phyloP scores from a whole-genome alignment of 306 rosid genomes.

The Trifolium pratense region DNA sequence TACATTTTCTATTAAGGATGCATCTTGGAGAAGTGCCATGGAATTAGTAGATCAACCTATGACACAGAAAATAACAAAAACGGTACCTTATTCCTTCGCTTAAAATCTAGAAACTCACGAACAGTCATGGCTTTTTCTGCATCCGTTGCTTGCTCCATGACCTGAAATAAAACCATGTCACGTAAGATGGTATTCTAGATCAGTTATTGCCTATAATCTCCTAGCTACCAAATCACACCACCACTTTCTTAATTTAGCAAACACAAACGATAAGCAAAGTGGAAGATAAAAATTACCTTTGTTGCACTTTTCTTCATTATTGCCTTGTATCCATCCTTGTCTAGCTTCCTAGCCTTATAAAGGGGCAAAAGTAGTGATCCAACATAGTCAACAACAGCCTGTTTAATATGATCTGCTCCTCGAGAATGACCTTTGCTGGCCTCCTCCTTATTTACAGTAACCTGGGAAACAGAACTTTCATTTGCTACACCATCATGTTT shows the following conservation, averaged over 20 bases:
- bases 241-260: conserved; percentile 30
- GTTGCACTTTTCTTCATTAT: conserved; percentile 99
- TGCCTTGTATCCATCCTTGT: conserved; percentile 95
- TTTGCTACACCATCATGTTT: conserved; percentile 74
- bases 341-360: conserved; percentile 92
- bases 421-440: conserved; percentile 60
- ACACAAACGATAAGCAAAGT: conserved; percentile 34
- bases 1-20: conserved; percentile 21
- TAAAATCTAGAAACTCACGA: conserved; percentile 87
- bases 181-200: conserved; percentile 26
- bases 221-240: conserved; percentile 29
- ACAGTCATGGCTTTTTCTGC: conserved; percentile 91
- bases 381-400: conserved; percentile 98
- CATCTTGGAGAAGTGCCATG: conserved; percentile 4
- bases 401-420: conserved; percentile 94
- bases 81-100: conserved; percentile 90
- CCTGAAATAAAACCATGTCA: conserved; percentile 57
- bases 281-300: conserved; percentile 62
- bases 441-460: conserved; percentile 83
- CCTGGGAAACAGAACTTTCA: conserved; percentile 93
- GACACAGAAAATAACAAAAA: conserved; percentile 31
- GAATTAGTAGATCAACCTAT: conserved; percentile 24
- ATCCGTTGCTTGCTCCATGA: conserved; percentile 95
- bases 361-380: conserved; percentile 97
- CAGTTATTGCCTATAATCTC: conserved; percentile 31